Conservation (phyloP, 1,284 basidiomycete species). For the Omphalotus olearius region DNA sequence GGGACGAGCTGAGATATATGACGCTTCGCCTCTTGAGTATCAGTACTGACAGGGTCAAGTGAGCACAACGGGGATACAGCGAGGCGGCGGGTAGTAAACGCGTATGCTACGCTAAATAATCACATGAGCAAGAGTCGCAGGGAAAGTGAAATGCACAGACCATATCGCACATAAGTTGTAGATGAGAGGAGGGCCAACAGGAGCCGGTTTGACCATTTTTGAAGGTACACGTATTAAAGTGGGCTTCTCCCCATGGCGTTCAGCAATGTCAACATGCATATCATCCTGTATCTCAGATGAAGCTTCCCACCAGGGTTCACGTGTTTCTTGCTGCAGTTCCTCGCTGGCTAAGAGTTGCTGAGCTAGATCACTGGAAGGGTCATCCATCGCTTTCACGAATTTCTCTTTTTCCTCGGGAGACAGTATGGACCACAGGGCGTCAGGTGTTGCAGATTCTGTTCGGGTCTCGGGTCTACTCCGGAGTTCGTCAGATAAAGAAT, state of each 20-base stretch:
- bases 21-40: slow-evolving; percentile 40
- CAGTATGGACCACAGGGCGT: slow-evolving; percentile 63
- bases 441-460: slow-evolving; percentile 48
- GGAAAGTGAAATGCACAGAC: slow-evolving; percentile 36
- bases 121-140: not conserved
- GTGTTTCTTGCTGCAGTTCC: slow-evolving; percentile 41
- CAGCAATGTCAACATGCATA: slow-evolving; percentile 5
- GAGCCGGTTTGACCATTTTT: slow-evolving; percentile 37
- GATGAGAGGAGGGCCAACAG: slow-evolving; percentile 42
- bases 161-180: slow-evolving; percentile 65
- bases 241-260: slow-evolving; percentile 37
- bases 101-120: slow-evolving; percentile 54
- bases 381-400: slow-evolving; percentile 53
- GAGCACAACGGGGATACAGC: slow-evolving; percentile 51
- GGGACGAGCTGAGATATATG: slow-evolving; percentile 51
- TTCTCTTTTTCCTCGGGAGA: slow-evolving; percentile 51
- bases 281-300: slow-evolving; percentile 16
- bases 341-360: slow-evolving; percentile 56
- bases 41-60: slow-evolving; percentile 32
- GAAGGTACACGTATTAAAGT: slow-evolving; percentile 44
- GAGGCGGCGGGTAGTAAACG: slow-evolving; percentile 57
- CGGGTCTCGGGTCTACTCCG: not conserved
- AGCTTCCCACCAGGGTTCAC: slow-evolving; percentile 65
- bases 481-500: not conserved
- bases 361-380: slow-evolving; percentile 55